These are phyloP conservation scores for Geotrichum siamense DNA, from an alignment of 1,139 yeast genomes.

Conservation along the genomic window DNA sequence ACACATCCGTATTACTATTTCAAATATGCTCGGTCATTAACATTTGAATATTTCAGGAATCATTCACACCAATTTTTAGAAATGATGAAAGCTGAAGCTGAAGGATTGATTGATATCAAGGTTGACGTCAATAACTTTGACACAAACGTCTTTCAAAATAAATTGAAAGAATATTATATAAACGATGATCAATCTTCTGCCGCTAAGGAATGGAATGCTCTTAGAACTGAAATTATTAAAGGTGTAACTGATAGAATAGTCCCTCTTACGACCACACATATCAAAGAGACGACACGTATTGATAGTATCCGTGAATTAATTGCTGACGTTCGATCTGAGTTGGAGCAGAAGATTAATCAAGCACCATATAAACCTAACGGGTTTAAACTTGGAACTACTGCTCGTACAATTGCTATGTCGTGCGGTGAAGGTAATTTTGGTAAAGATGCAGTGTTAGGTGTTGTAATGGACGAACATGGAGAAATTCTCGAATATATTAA, in stretches of 20 bases:
- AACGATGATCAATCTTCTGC: conserved; percentile 81
- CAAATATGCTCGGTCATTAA: conserved; percentile 80
- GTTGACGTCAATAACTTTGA: conserved; percentile 37
- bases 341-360: conserved; percentile 72
- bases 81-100: conserved; percentile 84
- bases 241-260: conserved; percentile 63
- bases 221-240: conserved; percentile 60
- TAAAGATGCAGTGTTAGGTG: conserved; percentile 82
- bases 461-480: conserved; percentile 71
- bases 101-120: conserved; percentile 47
- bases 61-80: conserved; percentile 77
- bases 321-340: conserved; percentile 59
- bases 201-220: conserved; percentile 74
- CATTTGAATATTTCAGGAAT: conserved; percentile 62
- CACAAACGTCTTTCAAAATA: conserved; percentile 43
- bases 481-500: conserved; percentile 69
- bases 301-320: conserved; percentile 69
- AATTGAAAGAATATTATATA: conserved; percentile 52
- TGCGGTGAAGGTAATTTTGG: conserved; percentile 79
- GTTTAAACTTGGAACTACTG: conserved; percentile 70
- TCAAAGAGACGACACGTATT: conserved; percentile 76
- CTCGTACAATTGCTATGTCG: conserved; percentile 74
- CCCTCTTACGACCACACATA: conserved; percentile 61
- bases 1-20: conserved; percentile 81
- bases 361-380: conserved; percentile 86